Evolutionary conservation across 345 rosid genomes (phyloP).

Genomic region (Linum tenue): DNA sequence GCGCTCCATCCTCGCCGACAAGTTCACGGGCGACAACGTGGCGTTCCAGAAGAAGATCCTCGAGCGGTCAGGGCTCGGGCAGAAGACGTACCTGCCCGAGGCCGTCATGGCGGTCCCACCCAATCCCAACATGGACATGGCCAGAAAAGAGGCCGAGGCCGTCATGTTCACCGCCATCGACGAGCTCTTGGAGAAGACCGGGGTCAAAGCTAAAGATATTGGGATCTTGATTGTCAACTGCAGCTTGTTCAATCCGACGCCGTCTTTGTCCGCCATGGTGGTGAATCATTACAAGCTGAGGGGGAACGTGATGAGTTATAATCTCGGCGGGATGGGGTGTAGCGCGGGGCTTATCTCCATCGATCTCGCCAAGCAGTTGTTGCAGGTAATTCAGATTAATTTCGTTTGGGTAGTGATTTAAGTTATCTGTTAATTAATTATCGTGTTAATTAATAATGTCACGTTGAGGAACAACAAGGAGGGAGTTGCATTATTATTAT

Average conservation of each 20-base stretch:
- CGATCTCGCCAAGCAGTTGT: constrained; percentile 55
- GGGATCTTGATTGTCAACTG: constrained; percentile 57
- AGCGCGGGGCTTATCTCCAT: constrained; percentile 65
- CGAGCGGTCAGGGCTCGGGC: constrained; percentile 74
- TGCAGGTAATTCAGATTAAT: constrained; percentile 32
- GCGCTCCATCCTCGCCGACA: constrained; percentile 27
- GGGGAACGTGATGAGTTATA: constrained; percentile 53
- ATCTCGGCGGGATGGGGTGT: constrained; percentile 72
- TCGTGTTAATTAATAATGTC: too few species aligned
- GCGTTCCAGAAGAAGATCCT: constrained; percentile 75
- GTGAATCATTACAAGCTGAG: constrained; percentile 63
- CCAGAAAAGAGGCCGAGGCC: constrained; percentile 54
- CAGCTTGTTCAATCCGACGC: constrained; percentile 60
- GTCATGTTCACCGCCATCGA: constrained; percentile 66
- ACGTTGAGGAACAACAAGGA: too few species aligned
- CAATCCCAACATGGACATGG: constrained; percentile 50
- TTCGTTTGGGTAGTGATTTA: not conserved
- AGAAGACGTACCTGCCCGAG: constrained; percentile 64
- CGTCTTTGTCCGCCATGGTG: constrained; percentile 59
- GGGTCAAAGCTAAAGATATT: constrained; percentile 54
- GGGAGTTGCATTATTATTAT: too few species aligned
- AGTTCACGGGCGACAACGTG: constrained; percentile 52
- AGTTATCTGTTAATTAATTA: too few species aligned
- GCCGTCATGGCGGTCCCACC: constrained; percentile 49
- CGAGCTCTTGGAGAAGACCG: constrained; percentile 44